A percentile compares a stretch with the other conserved stretches of the same genome.
Conservation (phyloP, 257 asterid genomes). For the Parsonsia alboflavescens region DNA sequence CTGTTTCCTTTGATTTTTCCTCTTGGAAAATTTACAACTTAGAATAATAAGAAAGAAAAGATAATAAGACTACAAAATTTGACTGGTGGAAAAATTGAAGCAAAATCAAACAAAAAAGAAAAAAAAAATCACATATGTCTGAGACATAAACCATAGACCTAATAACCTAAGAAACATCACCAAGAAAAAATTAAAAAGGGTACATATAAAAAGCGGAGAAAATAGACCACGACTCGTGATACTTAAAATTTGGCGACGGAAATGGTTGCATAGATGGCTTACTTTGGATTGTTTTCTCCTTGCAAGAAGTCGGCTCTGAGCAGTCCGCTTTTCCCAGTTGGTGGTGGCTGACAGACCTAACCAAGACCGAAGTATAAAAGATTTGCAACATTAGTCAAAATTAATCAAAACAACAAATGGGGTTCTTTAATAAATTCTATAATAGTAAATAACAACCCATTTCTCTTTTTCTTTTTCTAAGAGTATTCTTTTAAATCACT, state of each 20-base stretch:
- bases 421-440: too few relatives aligned
- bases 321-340: constrained; percentile 83
- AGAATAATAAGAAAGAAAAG: background rate
- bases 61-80: background rate
- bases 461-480: background rate
- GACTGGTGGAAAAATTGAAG: background rate
- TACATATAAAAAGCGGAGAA: background rate
- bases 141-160: too few relatives aligned
- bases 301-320: constrained; percentile 62
- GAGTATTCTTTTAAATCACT: too few relatives aligned
- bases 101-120: background rate
- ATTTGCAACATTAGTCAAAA: constrained; percentile 13
- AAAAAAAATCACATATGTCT: background rate
- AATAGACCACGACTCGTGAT: background rate
- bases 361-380: background rate
- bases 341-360: constrained; percentile 84
- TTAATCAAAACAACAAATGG: background rate
- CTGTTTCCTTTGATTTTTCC: background rate
- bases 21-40: background rate
- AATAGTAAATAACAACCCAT: too few relatives aligned
- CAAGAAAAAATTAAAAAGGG: background rate
- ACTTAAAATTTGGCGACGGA: background rate
- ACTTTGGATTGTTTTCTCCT: constrained; percentile 70
- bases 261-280: constrained; percentile 14
- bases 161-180: too few relatives aligned